Conservation (phyloP, 2,329 filamentous ascomycete genomes). For the Venturia carpophila region DNA sequence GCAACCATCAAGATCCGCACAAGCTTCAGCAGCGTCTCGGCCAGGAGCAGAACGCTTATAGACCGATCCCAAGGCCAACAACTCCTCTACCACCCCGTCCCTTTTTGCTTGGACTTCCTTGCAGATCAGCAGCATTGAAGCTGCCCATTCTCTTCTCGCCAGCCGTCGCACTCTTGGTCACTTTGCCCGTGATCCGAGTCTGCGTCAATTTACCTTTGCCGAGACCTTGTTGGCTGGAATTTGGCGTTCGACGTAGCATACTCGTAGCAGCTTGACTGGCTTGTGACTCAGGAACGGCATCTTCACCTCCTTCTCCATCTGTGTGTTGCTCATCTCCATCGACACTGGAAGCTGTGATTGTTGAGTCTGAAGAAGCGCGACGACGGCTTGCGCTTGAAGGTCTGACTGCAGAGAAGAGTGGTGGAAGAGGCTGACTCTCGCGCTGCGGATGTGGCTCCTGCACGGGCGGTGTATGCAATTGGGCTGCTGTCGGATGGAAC, state of each 20-base stretch:
- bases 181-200: conserved; percentile 14
- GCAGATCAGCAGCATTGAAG: conserved; percentile 26
- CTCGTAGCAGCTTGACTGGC: conserved; percentile 70
- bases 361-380: conserved; percentile 62
- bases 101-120: conserved; percentile 41
- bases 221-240: not conserved
- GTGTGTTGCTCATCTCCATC: conserved; percentile 42
- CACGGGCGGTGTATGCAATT: conserved; percentile 38
- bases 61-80: conserved; percentile 51
- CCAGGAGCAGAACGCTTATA: not conserved
- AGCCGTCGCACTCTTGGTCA: conserved; percentile 5
- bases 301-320: conserved; percentile 54
- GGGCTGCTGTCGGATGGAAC: conserved; percentile 39
- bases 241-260: conserved; percentile 56
- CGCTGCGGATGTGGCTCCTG: conserved; percentile 11
- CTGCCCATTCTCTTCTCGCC: conserved; percentile 23
- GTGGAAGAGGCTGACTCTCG: conserved; percentile 7
- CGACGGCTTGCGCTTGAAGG: conserved; percentile 31
- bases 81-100: conserved; percentile 38
- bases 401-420: conserved; percentile 24
- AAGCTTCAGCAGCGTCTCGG: not conserved
- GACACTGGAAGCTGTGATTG: conserved; percentile 35
- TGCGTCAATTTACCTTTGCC: conserved; percentile 11
- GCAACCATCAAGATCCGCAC: not conserved
- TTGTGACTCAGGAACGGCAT: conserved; percentile 63